These are phyloP conservation scores for Alliaria petiolata DNA, from an alignment of 345 rosid genomes.

Conservation along the genomic window DNA sequence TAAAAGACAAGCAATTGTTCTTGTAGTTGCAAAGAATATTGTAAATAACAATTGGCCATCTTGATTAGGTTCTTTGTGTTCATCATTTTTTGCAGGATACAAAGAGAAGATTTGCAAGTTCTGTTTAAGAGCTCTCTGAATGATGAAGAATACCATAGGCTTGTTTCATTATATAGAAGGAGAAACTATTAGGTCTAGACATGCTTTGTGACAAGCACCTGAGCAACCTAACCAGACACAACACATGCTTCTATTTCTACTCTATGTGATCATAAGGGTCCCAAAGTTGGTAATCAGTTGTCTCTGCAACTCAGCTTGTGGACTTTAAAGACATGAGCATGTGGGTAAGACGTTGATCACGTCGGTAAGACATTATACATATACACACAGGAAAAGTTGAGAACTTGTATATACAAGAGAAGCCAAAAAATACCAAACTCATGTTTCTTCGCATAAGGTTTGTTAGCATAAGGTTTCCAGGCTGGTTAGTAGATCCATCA, in stretches of 20 bases:
- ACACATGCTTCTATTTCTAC: conserved; percentile 3
- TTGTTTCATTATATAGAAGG: neutral
- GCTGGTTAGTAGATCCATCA: too few relatives aligned
- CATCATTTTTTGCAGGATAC: neutral
- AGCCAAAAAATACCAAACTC: neutral
- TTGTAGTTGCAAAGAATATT: neutral
- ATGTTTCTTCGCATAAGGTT: neutral
- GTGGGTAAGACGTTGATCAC: too few relatives aligned
- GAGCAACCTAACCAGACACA: neutral
- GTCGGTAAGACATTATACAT: too few relatives aligned
- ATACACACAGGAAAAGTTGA: too few relatives aligned
- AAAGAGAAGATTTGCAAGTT: neutral
- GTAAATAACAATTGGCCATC: conserved; percentile 17
- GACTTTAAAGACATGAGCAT: neutral
- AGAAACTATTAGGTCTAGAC: neutral
- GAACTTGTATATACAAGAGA: neutral
- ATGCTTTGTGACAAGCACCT: neutral
- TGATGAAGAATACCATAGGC: neutral
- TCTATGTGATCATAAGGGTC: neutral
- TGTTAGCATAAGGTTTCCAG: too few relatives aligned
- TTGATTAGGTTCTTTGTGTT: conserved; percentile 15
- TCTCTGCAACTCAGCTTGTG: neutral
- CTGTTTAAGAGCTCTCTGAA: neutral
- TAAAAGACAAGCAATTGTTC: neutral
- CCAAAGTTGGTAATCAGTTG: neutral